These are phyloP conservation scores for Barnettozyma californica DNA, from an alignment of 805 yeast genomes.

Conservation along the genomic window DNA sequence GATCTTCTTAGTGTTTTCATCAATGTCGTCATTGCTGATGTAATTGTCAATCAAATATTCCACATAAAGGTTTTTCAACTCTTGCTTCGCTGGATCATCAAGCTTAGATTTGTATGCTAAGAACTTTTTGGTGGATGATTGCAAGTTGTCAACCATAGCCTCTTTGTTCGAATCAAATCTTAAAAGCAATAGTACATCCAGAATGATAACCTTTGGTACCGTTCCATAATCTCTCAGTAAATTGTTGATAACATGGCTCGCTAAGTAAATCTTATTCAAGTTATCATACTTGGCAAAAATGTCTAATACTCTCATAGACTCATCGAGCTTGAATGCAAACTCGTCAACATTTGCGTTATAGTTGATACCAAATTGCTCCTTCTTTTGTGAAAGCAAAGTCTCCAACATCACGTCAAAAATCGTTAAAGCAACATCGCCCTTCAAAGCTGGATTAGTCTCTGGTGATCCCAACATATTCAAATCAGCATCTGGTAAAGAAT, in stretches of 20 bases:
- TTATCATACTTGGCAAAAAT: constrained; percentile 62
- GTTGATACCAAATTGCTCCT: constrained; percentile 24
- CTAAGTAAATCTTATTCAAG: constrained; percentile 63
- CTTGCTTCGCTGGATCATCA: constrained; percentile 24
- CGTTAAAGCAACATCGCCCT: constrained; percentile 67
- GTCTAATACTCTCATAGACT: constrained; percentile 41
- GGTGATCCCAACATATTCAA: constrained; percentile 78
- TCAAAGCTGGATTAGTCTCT: constrained; percentile 76
- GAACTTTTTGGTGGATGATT: constrained; percentile 66
- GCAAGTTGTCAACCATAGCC: constrained; percentile 53
- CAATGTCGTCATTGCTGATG: constrained; percentile 26
- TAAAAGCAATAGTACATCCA: constrained; percentile 64
- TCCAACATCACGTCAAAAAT: constrained; percentile 64
- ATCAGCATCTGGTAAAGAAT: constrained; percentile 80
- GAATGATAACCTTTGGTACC: constrained; percentile 35
- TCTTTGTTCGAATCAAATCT: constrained; percentile 42
- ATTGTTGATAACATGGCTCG: constrained; percentile 56
- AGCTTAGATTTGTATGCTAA: constrained; percentile 49
- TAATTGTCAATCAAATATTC: constrained; percentile 24
- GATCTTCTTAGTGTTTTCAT: constrained; percentile 19
- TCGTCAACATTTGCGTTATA: constrained; percentile 56
- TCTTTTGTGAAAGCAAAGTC: constrained; percentile 29
- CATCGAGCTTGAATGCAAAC: constrained; percentile 35
- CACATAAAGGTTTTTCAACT: constrained; percentile 32
- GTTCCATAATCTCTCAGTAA: constrained; percentile 39